These are phyloP conservation scores for Aspergillus biplanus DNA, from an alignment of 495 filamentous ascomycete species.

Conservation along the genomic window DNA sequence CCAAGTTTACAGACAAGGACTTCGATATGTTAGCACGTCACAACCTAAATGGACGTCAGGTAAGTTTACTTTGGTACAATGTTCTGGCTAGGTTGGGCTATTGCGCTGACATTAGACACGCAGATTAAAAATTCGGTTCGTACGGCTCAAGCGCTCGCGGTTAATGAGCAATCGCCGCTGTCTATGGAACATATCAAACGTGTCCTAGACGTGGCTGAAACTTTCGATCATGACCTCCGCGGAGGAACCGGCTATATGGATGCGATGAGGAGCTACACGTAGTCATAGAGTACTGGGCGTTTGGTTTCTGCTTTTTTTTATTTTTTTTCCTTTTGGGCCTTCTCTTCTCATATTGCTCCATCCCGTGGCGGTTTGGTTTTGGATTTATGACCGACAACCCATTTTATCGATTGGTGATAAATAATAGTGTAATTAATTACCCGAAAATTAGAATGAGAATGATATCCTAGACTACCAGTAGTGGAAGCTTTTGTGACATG, in stretches of 20 bases:
- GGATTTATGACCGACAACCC: no score
- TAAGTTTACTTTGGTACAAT: conserved; percentile 31
- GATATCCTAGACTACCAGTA: neutral
- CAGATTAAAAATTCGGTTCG: conserved; percentile 92
- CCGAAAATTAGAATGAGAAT: conserved; percentile 4
- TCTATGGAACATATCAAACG: conserved; percentile 82
- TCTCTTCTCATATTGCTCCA: neutral
- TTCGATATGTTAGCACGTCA: conserved; percentile 68
- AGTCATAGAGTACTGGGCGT: conserved; percentile 15
- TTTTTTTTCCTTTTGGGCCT: neutral
- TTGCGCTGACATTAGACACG: conserved; percentile 13
- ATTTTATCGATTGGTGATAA: neutral
- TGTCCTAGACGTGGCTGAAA: conserved; percentile 80
- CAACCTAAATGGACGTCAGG: conserved; percentile 86
- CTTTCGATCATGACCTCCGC: conserved; percentile 76
- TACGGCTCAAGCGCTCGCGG: conserved; percentile 82
- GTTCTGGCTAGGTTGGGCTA: neutral
- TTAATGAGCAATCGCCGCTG: conserved; percentile 71
- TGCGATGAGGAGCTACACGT: conserved; percentile 57
- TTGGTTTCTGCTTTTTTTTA: conserved; percentile 13
- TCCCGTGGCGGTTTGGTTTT: no score
- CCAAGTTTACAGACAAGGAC: conserved; percentile 69
- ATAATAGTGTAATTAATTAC: neutral
- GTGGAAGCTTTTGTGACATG: neutral
- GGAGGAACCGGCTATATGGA: conserved; percentile 64